These are phyloP conservation scores for Sanghuangporus weigelae DNA, from an alignment of 1,284 basidiomycete genomes.

Conservation along the genomic window DNA sequence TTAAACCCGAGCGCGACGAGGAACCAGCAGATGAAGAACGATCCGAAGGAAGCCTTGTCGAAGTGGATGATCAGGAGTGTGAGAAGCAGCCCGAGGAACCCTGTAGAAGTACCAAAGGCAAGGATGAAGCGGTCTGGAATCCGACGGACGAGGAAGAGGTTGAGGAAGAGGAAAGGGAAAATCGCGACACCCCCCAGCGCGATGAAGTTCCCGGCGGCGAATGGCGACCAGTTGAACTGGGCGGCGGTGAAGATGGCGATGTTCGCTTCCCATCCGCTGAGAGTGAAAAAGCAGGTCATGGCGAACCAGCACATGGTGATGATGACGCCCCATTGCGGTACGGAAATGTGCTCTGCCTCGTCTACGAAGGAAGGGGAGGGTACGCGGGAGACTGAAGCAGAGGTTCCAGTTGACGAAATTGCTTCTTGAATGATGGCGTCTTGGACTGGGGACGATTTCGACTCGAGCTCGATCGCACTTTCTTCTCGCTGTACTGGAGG, in stretches of 20 bases:
- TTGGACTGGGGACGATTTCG: neutral
- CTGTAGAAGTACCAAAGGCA: conserved; percentile 47
- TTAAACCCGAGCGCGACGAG: conserved; percentile 68
- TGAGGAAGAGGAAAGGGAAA: conserved; percentile 64
- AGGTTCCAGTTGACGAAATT: conserved; percentile 12
- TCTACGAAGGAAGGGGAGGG: conserved; percentile 13
- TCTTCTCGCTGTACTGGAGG: neutral
- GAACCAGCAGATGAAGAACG: conserved; percentile 59
- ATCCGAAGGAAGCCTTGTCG: conserved; percentile 39
- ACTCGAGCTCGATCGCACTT: neutral
- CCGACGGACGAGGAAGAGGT: conserved; percentile 50
- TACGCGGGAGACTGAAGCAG: conserved; percentile 11
- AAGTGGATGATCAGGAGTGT: conserved; percentile 42
- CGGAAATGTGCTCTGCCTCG: conserved; percentile 30
- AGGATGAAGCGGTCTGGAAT: conserved; percentile 59
- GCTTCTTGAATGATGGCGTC: neutral
- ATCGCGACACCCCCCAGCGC: conserved; percentile 57
- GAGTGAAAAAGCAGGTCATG: conserved; percentile 69
- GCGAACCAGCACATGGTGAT: conserved; percentile 67
- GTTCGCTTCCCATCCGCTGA: conserved; percentile 68
- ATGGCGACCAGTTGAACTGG: conserved; percentile 52
- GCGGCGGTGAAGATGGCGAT: conserved; percentile 58
- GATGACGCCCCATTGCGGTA: conserved; percentile 42
- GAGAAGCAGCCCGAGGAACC: conserved; percentile 47
- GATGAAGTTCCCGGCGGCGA: conserved; percentile 64